phyloP scores from a whole-genome alignment of 441 rosid species.

The Hura crepitans region DNA sequence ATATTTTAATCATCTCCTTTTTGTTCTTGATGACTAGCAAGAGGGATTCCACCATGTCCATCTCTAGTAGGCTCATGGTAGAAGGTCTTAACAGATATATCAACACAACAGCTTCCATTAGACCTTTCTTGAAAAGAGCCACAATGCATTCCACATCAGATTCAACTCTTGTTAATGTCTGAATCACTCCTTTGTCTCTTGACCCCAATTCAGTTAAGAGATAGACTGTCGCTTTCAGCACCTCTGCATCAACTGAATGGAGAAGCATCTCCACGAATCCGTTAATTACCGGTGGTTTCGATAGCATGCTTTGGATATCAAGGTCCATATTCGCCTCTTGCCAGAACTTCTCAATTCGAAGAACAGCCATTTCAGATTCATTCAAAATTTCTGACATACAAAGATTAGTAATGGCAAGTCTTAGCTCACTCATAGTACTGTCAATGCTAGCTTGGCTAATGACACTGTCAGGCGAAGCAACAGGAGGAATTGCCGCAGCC shows the following conservation, averaged over 20 bases:
- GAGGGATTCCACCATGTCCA: constrained; percentile 52
- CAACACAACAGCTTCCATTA: constrained; percentile 57
- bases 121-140: constrained; percentile 60
- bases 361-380: constrained; percentile 68
- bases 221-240: constrained; percentile 48
- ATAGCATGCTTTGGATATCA: constrained; percentile 48
- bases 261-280: constrained; percentile 65
- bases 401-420: constrained; percentile 47
- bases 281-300: constrained; percentile 54
- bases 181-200: constrained; percentile 53
- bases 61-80: constrained; percentile 37
- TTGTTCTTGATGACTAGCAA: constrained; percentile 36
- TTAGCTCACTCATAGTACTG: constrained; percentile 41
- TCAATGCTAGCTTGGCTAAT: constrained; percentile 49
- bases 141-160: constrained; percentile 61
- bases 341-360: constrained; percentile 57
- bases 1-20: constrained; percentile 41
- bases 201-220: constrained; percentile 62
- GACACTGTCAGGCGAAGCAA: constrained; percentile 46
- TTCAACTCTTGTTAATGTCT: constrained; percentile 57
- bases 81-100: constrained; percentile 49
- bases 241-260: constrained; percentile 51
- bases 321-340: constrained; percentile 35
- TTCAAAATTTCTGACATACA: constrained; percentile 57
- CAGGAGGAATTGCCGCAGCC: constrained; percentile 31